These are phyloP conservation scores for Blepharisma stoltei DNA, from an alignment of 73 alveolate species.

Conservation along the genomic window DNA sequence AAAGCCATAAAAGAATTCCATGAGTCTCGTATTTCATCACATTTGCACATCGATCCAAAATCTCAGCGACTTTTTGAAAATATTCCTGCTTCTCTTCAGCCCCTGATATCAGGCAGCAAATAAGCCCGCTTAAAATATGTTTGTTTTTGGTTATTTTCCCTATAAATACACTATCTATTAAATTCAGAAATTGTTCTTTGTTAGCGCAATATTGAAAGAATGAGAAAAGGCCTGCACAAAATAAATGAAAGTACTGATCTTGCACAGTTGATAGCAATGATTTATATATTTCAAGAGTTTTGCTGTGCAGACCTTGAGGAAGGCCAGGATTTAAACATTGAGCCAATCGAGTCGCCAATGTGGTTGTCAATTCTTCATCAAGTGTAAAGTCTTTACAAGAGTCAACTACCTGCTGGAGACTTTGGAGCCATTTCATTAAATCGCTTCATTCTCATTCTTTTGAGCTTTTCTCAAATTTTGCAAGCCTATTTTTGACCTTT, in stretches of 20 bases:
- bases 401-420: neutral
- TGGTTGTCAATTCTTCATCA: neutral
- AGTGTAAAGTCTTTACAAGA: neutral
- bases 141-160: neutral
- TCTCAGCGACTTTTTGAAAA: neutral
- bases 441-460: conserved; percentile 29
- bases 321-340: conserved; percentile 16
- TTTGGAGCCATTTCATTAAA: neutral
- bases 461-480: neutral
- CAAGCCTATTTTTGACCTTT: conserved; percentile 7
- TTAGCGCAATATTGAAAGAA: conserved; percentile 3
- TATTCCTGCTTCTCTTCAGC: conserved; percentile 20
- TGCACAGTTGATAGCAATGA: neutral
- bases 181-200: neutral
- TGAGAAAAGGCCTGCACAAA: conserved; percentile 22
- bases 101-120: conserved; percentile 10
- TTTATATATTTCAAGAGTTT: neutral
- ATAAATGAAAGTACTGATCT: neutral
- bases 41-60: neutral
- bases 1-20: neutral
- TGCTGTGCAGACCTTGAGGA: conserved; percentile 9
- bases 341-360: neutral
- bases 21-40: neutral
- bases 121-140: neutral
- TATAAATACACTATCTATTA: neutral